Conservation (phyloP, 495 filamentous ascomycete species). For the Bombardia bombarda region DNA sequence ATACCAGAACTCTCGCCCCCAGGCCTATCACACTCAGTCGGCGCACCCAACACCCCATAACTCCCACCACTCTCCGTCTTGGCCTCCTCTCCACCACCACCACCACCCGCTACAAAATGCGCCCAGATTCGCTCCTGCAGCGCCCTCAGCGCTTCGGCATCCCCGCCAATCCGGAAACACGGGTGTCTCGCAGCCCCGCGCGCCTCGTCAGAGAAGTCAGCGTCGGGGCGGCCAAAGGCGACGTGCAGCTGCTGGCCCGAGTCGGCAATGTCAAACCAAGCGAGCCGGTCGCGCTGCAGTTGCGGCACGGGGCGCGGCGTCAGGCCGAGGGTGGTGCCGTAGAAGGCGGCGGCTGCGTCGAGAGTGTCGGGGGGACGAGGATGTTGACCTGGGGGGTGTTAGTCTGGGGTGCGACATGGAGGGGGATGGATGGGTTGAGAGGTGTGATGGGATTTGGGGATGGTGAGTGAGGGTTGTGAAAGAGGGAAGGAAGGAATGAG, state of each 20-base stretch:
- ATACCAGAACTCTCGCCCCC: conserved; percentile 43
- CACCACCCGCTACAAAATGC: conserved; percentile 41
- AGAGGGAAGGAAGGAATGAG: neutral
- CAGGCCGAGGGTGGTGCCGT: conserved; percentile 46
- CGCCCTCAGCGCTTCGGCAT: conserved; percentile 34
- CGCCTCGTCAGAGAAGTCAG: conserved; percentile 30
- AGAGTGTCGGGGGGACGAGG: conserved; percentile 48
- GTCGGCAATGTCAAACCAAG: conserved; percentile 53
- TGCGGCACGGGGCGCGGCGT: conserved; percentile 41
- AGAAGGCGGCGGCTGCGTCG: conserved; percentile 46
- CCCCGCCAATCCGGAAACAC: conserved; percentile 47
- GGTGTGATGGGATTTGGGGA: neutral
- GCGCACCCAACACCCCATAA: conserved; percentile 21
- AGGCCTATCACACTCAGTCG: conserved; percentile 47
- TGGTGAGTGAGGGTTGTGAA: neutral
- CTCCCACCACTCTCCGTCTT: neutral
- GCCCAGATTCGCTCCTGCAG: conserved; percentile 45
- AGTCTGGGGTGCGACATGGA: too few relatives aligned
- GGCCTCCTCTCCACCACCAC: conserved; percentile 4
- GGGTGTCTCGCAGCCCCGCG: conserved; percentile 40
- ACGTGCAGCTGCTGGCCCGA: conserved; percentile 56
- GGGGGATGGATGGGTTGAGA: neutral
- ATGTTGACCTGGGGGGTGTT: conserved; percentile 52
- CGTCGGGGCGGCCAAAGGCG: conserved; percentile 31
- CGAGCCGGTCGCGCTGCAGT: conserved; percentile 38